A percentile compares a stretch with the other conserved stretches of the same genome.
Evolutionary conservation across 768 basidiomycete genomes (phyloP).

Genomic region (Jaapia argillacea): DNA sequence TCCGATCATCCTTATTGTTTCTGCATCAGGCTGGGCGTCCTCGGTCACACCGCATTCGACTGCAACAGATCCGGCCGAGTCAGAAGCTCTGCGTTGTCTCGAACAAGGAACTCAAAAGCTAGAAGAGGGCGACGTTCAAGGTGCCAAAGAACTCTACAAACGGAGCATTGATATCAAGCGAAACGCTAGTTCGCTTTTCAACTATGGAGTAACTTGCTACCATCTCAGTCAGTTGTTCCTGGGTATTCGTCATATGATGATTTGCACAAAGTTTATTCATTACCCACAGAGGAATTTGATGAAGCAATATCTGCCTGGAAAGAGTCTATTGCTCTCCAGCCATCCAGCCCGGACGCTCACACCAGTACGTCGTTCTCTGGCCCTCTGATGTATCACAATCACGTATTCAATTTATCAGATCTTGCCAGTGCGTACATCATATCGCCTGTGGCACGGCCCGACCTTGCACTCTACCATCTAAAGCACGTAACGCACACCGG

Average conservation of each 20-base stretch:
- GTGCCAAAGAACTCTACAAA: slow-evolving; percentile 66
- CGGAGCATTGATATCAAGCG: slow-evolving; percentile 75
- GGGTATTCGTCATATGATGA: slow-evolving; percentile 6
- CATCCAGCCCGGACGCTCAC: slow-evolving; percentile 78
- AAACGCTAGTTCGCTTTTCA: slow-evolving; percentile 76
- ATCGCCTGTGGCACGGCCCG: slow-evolving; percentile 68
- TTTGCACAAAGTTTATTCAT: slow-evolving; percentile 1
- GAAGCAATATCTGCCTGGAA: slow-evolving; percentile 83
- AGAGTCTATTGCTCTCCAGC: slow-evolving; percentile 72
- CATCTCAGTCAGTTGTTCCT: slow-evolving; percentile 69
- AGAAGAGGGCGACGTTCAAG: slow-evolving; percentile 79
- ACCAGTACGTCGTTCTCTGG: slow-evolving; percentile 47
- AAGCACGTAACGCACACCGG: slow-evolving; percentile 36
- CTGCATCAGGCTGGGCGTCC: slow-evolving; percentile 60
- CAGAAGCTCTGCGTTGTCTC: slow-evolving; percentile 67
- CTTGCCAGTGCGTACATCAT: slow-evolving; percentile 86
- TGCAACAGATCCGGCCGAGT: slow-evolving; percentile 72
- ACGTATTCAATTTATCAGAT: slow-evolving; percentile 35
- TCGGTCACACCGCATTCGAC: slow-evolving; percentile 77
- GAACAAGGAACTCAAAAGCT: slow-evolving; percentile 79
- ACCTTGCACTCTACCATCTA: slow-evolving; percentile 80
- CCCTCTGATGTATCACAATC: slow-evolving; percentile 10
- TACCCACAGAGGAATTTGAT: slow-evolving; percentile 67
- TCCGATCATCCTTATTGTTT: slow-evolving; percentile 1
- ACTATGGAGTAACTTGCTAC: slow-evolving; percentile 83